Evolutionary conservation across 306 rosid species (phyloP).

Genomic region (Medicago ruthenica): DNA sequence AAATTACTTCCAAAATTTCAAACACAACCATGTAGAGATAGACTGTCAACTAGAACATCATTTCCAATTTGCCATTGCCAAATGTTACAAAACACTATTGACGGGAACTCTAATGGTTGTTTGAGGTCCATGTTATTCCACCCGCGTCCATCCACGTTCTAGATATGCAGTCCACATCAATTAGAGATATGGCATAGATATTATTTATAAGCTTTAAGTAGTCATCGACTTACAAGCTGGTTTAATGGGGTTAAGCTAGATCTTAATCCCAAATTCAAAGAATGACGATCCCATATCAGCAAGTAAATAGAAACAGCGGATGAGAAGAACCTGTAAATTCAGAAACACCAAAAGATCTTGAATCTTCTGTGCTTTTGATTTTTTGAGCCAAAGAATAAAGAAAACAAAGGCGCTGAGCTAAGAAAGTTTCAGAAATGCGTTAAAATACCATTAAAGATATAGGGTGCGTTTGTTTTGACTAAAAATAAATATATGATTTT

Average conservation of each 20-base stretch:
- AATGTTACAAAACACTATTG: background rate
- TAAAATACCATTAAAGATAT: too few species aligned
- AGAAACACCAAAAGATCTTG: background rate
- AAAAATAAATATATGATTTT: too few species aligned
- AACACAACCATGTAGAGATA: background rate
- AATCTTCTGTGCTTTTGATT: background rate
- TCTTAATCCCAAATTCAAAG: too few species aligned
- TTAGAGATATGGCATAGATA: background rate
- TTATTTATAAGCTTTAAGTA: background rate
- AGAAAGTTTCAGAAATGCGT: too few species aligned
- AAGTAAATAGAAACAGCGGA: background rate
- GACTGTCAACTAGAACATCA: background rate
- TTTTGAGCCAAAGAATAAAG: too few species aligned
- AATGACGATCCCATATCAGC: too few species aligned
- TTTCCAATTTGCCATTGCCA: background rate
- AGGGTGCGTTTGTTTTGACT: too few species aligned
- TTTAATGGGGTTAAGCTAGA: too few species aligned
- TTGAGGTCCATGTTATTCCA: too few species aligned
- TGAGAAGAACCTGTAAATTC: background rate
- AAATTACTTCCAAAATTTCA: background rate
- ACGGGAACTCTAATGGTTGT: too few species aligned
- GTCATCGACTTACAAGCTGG: background rate
- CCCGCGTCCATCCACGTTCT: too few species aligned
- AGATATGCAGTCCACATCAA: background rate
- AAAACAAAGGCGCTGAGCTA: too few species aligned